phyloP scores from a whole-genome alignment of 2,329 filamentous ascomycete genomes.

The Calonectria hawksworthii region DNA sequence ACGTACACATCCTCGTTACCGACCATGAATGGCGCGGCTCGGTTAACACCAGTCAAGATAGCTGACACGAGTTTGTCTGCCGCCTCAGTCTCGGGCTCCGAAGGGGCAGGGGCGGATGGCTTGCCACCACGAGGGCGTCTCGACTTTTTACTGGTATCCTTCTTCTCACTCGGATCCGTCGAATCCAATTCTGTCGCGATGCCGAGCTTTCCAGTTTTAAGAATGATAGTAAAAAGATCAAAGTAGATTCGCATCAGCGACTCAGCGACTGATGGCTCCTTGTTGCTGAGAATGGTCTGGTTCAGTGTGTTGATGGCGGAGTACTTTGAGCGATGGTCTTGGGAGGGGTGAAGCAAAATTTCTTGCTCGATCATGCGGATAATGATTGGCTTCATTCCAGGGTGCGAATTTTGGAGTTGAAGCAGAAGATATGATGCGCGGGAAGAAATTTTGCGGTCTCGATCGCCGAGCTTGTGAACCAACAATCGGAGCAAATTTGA shows the following conservation, averaged over 20 bases:
- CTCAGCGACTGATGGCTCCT: slow-evolving; percentile 85
- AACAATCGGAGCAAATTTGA: slow-evolving; percentile 91
- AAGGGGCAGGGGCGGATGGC: slow-evolving; percentile 35
- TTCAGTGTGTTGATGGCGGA: slow-evolving; percentile 97
- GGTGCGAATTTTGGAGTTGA: slow-evolving; percentile 89
- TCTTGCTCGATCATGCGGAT: slow-evolving; percentile 89
- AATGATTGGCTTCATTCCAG: slow-evolving; percentile 92
- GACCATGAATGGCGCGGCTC: slow-evolving; percentile 92
- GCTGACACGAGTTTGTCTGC: slow-evolving; percentile 94
- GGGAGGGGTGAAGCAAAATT: slow-evolving; percentile 86
- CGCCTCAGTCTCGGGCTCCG: slow-evolving; percentile 73
- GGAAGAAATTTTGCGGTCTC: slow-evolving; percentile 95
- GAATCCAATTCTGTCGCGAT: slow-evolving; percentile 62
- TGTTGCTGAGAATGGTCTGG: slow-evolving; percentile 91
- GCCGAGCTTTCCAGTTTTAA: slow-evolving; percentile 71
- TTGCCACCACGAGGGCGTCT: slow-evolving; percentile 45
- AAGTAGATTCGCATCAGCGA: slow-evolving; percentile 93
- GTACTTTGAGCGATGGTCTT: slow-evolving; percentile 91
- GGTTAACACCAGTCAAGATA: slow-evolving; percentile 93
- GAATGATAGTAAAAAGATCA: slow-evolving; percentile 83
- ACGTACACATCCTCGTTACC: slow-evolving; percentile 80
- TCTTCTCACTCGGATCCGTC: slow-evolving; percentile 50
- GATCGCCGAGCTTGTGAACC: slow-evolving; percentile 97
- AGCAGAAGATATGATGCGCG: slow-evolving; percentile 93
- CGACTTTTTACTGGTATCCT: slow-evolving; percentile 34